phyloP scores from a whole-genome alignment of 2,329 filamentous ascomycete genomes.

The Penicillium brevicompactum region DNA sequence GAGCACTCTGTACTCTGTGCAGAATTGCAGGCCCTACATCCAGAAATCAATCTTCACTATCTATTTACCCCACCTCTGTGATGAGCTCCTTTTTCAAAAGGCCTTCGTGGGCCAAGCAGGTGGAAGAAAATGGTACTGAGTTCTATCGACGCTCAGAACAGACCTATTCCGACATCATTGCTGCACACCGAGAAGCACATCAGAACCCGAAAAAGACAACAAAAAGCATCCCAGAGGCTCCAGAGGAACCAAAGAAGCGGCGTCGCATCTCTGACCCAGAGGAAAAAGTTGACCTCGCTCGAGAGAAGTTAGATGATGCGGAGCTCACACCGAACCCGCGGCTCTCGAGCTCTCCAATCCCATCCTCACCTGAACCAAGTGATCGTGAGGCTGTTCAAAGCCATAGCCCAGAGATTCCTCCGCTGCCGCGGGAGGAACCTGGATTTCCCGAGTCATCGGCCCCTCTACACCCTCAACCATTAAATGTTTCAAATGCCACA shows the following conservation, averaged over 20 bases:
- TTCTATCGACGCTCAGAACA: slow-evolving; percentile 54
- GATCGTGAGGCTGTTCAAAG: background rate
- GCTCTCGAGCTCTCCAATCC: background rate
- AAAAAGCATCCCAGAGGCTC: slow-evolving; percentile 2
- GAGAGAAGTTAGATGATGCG: background rate
- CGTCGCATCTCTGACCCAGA: slow-evolving; percentile 26
- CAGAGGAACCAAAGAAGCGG: slow-evolving; percentile 23
- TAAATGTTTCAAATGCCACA: background rate
- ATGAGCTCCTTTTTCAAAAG: slow-evolving; percentile 59
- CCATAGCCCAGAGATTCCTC: background rate
- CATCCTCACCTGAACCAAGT: background rate
- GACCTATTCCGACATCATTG: slow-evolving; percentile 49
- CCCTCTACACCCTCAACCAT: background rate
- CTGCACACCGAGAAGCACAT: slow-evolving; percentile 41
- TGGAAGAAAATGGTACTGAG: slow-evolving; percentile 38
- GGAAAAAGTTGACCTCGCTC: slow-evolving; percentile 3
- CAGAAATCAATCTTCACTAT: background rate
- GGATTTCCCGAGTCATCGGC: background rate
- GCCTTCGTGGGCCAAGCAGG: slow-evolving; percentile 50
- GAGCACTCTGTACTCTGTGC: background rate
- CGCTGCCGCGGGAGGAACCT: background rate
- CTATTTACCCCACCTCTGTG: background rate
- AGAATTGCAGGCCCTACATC: too few relatives aligned
- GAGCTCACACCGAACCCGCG: background rate
- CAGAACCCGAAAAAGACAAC: slow-evolving; percentile 25